These are phyloP conservation scores for Celoporthe dispersa DNA, from an alignment of 2,329 filamentous ascomycete genomes.

Conservation along the genomic window DNA sequence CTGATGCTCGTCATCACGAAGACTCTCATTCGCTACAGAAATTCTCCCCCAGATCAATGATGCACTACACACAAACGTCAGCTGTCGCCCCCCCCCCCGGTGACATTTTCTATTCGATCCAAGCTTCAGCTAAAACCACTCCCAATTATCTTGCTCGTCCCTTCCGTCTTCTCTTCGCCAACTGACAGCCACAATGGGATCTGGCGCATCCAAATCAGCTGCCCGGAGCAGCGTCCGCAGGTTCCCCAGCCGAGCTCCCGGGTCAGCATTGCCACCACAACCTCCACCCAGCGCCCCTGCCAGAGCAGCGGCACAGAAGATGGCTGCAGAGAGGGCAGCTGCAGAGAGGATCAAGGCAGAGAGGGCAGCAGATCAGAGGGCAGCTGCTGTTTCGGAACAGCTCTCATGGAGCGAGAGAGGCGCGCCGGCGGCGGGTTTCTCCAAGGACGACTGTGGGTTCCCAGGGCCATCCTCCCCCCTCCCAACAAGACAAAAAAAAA, in stretches of 20 bases:
- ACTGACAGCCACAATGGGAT: constrained; percentile 21
- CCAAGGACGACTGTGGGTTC: constrained; percentile 34
- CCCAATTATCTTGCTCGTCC: background rate
- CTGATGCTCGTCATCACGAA: constrained; percentile 26
- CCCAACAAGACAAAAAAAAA: no score
- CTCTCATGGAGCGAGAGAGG: constrained; percentile 9
- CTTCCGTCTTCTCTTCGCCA: background rate
- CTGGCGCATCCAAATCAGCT: constrained; percentile 28
- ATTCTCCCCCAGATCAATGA: background rate
- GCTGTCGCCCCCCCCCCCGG: no score
- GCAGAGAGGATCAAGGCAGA: constrained; percentile 5
- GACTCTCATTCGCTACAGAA: background rate
- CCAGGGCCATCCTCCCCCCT: background rate
- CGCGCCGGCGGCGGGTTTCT: constrained; percentile 30
- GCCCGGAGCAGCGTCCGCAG: constrained; percentile 30
- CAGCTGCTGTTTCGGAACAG: constrained; percentile 15
- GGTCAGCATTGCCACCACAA: constrained; percentile 29
- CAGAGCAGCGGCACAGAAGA: constrained; percentile 16
- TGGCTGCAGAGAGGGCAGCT: constrained; percentile 1
- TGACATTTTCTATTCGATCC: background rate
- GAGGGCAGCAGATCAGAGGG: background rate
- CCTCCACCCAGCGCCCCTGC: constrained; percentile 10
- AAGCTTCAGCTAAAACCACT: no score
- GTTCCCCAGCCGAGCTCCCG: constrained; percentile 37
- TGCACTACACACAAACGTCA: background rate